These are phyloP conservation scores for Pezicula radicicola DNA, from an alignment of 2,329 filamentous ascomycete species.

Conservation along the genomic window DNA sequence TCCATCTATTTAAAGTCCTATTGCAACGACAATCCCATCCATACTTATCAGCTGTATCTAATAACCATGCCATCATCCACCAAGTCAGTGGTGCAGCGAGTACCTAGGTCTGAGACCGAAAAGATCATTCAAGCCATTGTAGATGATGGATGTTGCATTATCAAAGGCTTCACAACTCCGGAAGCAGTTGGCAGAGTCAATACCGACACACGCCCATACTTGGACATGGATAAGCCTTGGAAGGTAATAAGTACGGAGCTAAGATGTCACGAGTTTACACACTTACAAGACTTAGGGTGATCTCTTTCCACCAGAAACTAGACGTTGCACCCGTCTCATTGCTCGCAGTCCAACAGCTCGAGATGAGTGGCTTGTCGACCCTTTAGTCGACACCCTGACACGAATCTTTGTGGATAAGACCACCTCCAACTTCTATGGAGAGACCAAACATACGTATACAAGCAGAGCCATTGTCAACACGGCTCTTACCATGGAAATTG, in stretches of 20 bases:
- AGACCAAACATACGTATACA: conserved; percentile 25
- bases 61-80: conserved; percentile 9
- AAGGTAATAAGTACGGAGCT: conserved; percentile 9
- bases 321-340: conserved; percentile 17
- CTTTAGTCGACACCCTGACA: conserved; percentile 14
- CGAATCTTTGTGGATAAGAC: conserved; percentile 23
- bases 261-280: not conserved
- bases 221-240: conserved; percentile 21
- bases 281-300: not conserved
- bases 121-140: conserved; percentile 11
- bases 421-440: conserved; percentile 25
- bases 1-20: too few species aligned
- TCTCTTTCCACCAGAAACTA: conserved; percentile 21
- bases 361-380: conserved; percentile 17
- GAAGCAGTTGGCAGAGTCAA: conserved; percentile 13
- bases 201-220: conserved; percentile 14
- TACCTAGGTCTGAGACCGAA: conserved; percentile 9
- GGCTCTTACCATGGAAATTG: conserved; percentile 19
- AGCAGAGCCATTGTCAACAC: conserved; percentile 22
- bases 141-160: conserved; percentile 11
- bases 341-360: conserved; percentile 13
- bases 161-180: conserved; percentile 11
- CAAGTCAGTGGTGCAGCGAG: conserved; percentile 4
- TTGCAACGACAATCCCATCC: too few species aligned
- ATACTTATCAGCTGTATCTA: too few species aligned